phyloP scores from a whole-genome alignment of 306 rosid species.

The Casuarina cunninghamiana region DNA sequence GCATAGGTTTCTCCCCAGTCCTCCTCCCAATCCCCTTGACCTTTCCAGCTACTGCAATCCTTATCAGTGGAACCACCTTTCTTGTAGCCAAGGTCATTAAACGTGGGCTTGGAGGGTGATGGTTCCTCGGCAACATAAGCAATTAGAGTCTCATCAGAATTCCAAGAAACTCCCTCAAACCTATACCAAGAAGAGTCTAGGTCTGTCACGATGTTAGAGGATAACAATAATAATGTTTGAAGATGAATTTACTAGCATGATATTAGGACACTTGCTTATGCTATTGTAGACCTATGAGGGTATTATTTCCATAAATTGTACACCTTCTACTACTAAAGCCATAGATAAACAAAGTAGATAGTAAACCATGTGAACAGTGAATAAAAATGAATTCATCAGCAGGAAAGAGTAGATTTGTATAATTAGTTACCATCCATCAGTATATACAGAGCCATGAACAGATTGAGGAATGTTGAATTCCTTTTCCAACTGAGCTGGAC shows the following conservation, averaged over 20 bases:
- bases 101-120: slow-evolving; percentile 63
- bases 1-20: slow-evolving; percentile 92
- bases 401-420: neutral
- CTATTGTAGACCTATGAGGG: slow-evolving; percentile 14
- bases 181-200: slow-evolving; percentile 37
- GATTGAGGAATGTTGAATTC: slow-evolving; percentile 72
- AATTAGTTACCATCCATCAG: slow-evolving; percentile 66
- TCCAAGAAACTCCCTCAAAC: slow-evolving; percentile 95
- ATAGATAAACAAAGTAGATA: slow-evolving; percentile 2
- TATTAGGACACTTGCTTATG: slow-evolving; percentile 2
- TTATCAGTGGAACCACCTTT: slow-evolving; percentile 49
- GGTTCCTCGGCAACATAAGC: slow-evolving; percentile 90
- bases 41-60: slow-evolving; percentile 69
- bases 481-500: slow-evolving; percentile 59
- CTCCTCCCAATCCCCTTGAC: slow-evolving; percentile 81
- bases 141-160: slow-evolving; percentile 57
- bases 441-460: slow-evolving; percentile 71
- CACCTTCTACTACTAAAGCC: slow-evolving; percentile 15
- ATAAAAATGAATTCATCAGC: slow-evolving; percentile 9
- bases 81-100: slow-evolving; percentile 51
- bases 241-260: neutral
- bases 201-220: neutral
- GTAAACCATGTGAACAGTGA: slow-evolving; percentile 9
- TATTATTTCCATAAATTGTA: slow-evolving; percentile 11
- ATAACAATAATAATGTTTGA: slow-evolving; percentile 3